Base-by-base conservation (phyloP, 116 monocot species). In the Iris pallida region DNA sequence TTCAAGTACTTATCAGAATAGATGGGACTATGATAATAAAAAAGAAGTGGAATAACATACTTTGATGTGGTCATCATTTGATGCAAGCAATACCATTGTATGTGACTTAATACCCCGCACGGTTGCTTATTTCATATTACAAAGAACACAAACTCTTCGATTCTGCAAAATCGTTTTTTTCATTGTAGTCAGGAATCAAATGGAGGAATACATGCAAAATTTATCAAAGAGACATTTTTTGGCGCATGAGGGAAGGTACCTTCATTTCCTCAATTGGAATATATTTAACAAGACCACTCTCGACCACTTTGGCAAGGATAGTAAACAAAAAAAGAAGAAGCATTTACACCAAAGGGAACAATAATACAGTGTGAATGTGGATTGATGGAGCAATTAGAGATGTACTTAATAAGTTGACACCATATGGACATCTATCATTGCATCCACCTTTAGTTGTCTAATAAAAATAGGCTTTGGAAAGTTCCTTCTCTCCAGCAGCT, bases 101-200 rank as follows among this genome's bases (percentile, higher is more conserved):
- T 97, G 87, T 69, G 97, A 97, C 68, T 97, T 97, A 16, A 97
- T 90, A 56, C 92, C 97, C 13, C 97, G 79, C 97, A 97, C 92
- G 60, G 78, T 85, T 19, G 86, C 92, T 64, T 92, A 92, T 68
- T 97, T 97, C 76, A 97, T 71, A 66, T 97, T 97, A 65, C 97
- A 97, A 67, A 97, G 83, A 80, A 97, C 92, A 64, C 90, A 92
- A 51, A 97, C 97, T 61, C 80, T 97, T 15, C 86, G 92, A 78
- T 89, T 78, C 92, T 97, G 82, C 18, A 40, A 16, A 66, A 67
- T 46, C 18, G 20, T 63, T 19, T n/a, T n/a, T n/a, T n/a, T n/a
- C n/a, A n/a, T n/a, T n/a, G n/a, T 30, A 30, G 30, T 30, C 30
- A 30, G 30, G 30, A 30, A 30, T 30, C 30, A 30, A 30, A 30